Evolutionary conservation across 306 rosid genomes (phyloP), one percentile per base, ranked within the genome.

Genomic region (Amphicarpaea edgeworthii): DNA sequence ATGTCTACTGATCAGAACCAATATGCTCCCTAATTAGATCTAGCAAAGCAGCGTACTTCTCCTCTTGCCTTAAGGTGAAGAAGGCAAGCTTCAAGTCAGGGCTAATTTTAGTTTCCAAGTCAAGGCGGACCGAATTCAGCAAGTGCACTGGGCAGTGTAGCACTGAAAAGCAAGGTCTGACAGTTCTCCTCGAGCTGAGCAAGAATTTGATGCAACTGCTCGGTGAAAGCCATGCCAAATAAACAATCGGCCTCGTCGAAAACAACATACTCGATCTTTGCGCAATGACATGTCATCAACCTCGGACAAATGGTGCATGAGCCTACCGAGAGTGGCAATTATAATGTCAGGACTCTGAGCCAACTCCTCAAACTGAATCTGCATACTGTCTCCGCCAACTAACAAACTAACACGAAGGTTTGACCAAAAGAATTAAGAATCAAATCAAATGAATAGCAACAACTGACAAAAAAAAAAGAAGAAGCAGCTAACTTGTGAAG

Each of bases 351-450:
- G 98, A 77, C 79, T 87, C 74, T 88, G 96, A 7, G 97, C 79
- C 59, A 94, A 81, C 68, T 94, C 97, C 83, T 92, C 96, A 77
- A 94, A 92, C 73, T 92, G 98, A 57, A 76, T 79, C 78, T 94
- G 95, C 98, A 94, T 94, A 40, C 98, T 94, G 66, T 94, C 97
- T 23, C 98, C 98, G 3, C 98, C 98, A 53, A 94, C 98, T 67
- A 94, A 81, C 84, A 91, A 86, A 89, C 98, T 92, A 38, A 85
- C 80, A 32, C 90, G 91, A 83, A 94, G 88, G 78, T 94, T 97
- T 93, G 85, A 16, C 3, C 9, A 7, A 15, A 42, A 26, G 28
- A 26, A 26, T 2, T 2, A 26, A 26, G 5, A 63, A 66, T 10
- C 4, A 51, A 74, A n/a, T 2, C 14, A n/a, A 68, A 34, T 7